Percentiles rank a stretch among this genome's conserved stretches.
Conservation (phyloP, 306 rosid species). For the Hippophae tibetana region DNA sequence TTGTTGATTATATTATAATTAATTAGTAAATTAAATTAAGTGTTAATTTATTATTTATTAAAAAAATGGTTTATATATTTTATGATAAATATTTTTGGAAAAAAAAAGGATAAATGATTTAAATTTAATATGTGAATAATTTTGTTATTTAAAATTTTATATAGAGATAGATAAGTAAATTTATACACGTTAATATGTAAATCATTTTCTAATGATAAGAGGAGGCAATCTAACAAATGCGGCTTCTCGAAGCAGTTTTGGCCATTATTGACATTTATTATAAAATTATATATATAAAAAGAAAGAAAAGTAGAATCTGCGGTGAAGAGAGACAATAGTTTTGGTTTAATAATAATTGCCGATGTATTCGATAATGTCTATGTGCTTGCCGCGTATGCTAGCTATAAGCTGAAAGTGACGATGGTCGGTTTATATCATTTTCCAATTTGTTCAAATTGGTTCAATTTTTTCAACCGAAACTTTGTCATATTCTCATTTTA, state of each 20-base stretch:
- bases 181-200: neutral
- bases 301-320: neutral
- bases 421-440: neutral
- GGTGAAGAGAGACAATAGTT: neutral
- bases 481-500: too few relatives aligned
- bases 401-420: neutral
- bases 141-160: too few relatives aligned
- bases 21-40: too few relatives aligned
- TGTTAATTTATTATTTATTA: too few relatives aligned
- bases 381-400: constrained; percentile 2
- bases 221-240: constrained; percentile 6
- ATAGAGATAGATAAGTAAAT: too few relatives aligned
- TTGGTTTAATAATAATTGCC: neutral
- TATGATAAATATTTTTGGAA: too few relatives aligned
- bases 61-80: too few relatives aligned
- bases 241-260: constrained; percentile 20
- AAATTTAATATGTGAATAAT: too few relatives aligned
- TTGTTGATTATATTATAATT: too few relatives aligned
- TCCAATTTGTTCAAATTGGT: too few relatives aligned
- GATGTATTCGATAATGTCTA: neutral
- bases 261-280: neutral
- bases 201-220: neutral
- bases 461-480: too few relatives aligned
- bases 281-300: neutral
- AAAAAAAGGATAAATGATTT: too few relatives aligned